phyloP scores from a whole-genome alignment of 345 rosid species.

The Trapa incisa region DNA sequence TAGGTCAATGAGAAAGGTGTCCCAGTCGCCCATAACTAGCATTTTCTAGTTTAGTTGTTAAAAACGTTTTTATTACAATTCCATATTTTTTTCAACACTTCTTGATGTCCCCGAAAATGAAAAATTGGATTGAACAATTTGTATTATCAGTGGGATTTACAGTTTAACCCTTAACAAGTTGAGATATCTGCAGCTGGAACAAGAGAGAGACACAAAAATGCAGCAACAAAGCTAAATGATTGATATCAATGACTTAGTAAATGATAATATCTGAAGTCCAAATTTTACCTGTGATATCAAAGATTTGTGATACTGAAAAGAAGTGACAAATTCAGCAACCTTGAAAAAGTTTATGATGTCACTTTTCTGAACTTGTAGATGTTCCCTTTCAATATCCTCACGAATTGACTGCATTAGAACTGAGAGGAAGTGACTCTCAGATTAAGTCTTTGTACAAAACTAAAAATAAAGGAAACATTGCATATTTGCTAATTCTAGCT shows the following conservation, averaged over 20 bases:
- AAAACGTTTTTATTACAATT: too few relatives aligned
- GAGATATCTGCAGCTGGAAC: background rate
- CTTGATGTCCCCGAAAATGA: too few relatives aligned
- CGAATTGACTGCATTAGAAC: conserved; percentile 73
- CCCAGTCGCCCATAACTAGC: too few relatives aligned
- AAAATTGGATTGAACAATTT: background rate
- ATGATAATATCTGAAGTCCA: conserved; percentile 1
- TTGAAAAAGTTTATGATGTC: conserved; percentile 66
- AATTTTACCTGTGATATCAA: conserved; percentile 48
- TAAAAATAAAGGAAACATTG: conserved; percentile 8
- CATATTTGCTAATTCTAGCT: conserved; percentile 4
- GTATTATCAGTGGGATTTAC: background rate
- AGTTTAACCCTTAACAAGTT: background rate
- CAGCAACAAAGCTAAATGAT: background rate
- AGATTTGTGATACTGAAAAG: conserved; percentile 67
- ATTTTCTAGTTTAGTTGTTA: too few relatives aligned
- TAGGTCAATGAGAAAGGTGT: too few relatives aligned
- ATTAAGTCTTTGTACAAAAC: conserved; percentile 10
- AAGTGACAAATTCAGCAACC: conserved; percentile 66
- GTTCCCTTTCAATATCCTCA: conserved; percentile 85
- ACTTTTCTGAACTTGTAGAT: conserved; percentile 55
- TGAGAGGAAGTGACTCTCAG: conserved; percentile 18
- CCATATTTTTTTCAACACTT: too few relatives aligned
- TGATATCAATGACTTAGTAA: background rate
- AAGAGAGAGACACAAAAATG: background rate